phyloP scores from a whole-genome alignment of 2,329 filamentous ascomycete genomes.

The Keithomyces neogunnii region DNA sequence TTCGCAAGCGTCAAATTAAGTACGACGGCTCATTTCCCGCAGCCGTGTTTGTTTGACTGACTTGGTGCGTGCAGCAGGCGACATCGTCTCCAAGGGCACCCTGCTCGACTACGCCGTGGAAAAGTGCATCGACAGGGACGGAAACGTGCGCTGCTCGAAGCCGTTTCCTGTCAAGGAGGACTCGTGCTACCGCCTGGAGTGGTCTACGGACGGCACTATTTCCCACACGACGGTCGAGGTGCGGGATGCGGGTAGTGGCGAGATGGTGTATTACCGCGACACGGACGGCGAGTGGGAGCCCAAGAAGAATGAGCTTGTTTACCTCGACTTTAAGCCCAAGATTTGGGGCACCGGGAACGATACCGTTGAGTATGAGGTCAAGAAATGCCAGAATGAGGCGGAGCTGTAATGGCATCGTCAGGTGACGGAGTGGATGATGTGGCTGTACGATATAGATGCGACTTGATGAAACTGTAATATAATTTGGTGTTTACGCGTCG shows the following conservation, averaged over 20 bases:
- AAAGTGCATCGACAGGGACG: slow-evolving; percentile 29
- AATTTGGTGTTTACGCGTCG: too few species aligned
- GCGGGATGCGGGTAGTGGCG: slow-evolving; percentile 25
- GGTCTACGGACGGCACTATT: slow-evolving; percentile 27
- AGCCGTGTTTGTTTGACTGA: neutral
- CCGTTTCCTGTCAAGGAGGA: slow-evolving; percentile 30
- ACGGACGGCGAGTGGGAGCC: slow-evolving; percentile 36
- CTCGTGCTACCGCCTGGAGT: slow-evolving; percentile 32
- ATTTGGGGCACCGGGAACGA: slow-evolving; percentile 32
- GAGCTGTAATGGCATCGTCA: neutral
- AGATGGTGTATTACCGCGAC: slow-evolving; percentile 36
- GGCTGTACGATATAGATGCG: too few species aligned
- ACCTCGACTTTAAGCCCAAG: slow-evolving; percentile 38
- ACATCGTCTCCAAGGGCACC: slow-evolving; percentile 21
- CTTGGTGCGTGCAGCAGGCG: slow-evolving; percentile 5
- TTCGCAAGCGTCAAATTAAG: slow-evolving; percentile 7
- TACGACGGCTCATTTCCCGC: slow-evolving; percentile 1
- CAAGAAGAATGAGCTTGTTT: slow-evolving; percentile 35
- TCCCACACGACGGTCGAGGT: slow-evolving; percentile 31
- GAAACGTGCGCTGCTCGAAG: slow-evolving; percentile 29
- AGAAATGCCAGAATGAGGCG: slow-evolving; percentile 5
- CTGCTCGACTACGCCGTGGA: slow-evolving; percentile 33
- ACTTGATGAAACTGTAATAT: too few species aligned
- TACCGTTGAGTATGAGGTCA: slow-evolving; percentile 34
- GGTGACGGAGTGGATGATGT: too few species aligned